phyloP scores from a whole-genome alignment of 139 green algal species.

The Desmodesmus armatus region DNA sequence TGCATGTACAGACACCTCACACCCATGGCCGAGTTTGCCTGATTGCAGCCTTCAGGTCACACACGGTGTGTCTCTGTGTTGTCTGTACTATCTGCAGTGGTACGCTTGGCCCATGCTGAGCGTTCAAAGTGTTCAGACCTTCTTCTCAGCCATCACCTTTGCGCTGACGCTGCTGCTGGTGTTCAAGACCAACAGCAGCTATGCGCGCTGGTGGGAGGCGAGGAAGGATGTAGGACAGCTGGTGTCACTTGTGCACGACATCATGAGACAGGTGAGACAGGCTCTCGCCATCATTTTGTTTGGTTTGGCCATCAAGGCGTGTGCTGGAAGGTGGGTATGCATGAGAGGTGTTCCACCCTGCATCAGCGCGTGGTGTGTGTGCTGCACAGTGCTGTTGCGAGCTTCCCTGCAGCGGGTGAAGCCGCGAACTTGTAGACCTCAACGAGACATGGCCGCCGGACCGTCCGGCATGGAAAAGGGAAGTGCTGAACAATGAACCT shows the following conservation, averaged over 20 bases:
- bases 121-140: background rate
- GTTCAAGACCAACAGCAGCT: conserved; percentile 70
- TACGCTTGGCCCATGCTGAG: background rate
- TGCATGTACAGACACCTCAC: no score
- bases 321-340: background rate
- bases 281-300: background rate
- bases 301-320: background rate
- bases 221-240: conserved; percentile 41
- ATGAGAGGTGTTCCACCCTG: no score
- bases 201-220: conserved; percentile 68
- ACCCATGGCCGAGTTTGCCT: no score
- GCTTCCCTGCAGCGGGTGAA: no score
- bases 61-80: no score
- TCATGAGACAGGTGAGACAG: conserved; percentile 16
- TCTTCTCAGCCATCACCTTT: conserved; percentile 63
- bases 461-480: no score
- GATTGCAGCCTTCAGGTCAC: no score
- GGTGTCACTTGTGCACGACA: conserved; percentile 42
- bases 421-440: no score
- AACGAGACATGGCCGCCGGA: no score
- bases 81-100: background rate
- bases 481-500: no score
- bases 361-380: no score
- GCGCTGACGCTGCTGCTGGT: conserved; percentile 69
- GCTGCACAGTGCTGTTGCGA: no score